Evolutionary conservation across 805 yeast genomes (phyloP), one percentile per base, ranked within the genome.

Genomic region (Spathaspora sp.): DNA sequence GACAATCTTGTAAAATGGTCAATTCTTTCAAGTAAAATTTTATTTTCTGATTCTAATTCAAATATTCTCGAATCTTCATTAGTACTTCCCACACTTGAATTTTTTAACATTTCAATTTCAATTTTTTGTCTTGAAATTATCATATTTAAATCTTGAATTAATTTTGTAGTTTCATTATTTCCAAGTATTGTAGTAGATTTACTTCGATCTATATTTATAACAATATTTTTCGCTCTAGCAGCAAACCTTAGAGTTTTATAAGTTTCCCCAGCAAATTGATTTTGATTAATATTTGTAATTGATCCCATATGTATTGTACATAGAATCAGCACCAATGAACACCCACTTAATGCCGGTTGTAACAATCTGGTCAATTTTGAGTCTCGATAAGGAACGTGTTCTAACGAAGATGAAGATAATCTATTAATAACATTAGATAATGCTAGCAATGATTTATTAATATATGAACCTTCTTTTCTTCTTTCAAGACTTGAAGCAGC

Each of bases 341-440:
- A 81, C 0, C 98, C 98, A 29, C 94, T 86, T 38, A 93, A 74
- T 0, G 97, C 94, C 1, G 97, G 97, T 67, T 94, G 98, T 51
- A 93, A 70, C 31, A 93, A 71, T 52, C 99, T 75, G 0, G 99
- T 93, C 52, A 93, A 79, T 63, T 93, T 93, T 3, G 97, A 89
- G 65, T 93, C 98, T 64, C 99, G 76, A 69, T 89, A 93, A 0
- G 97, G 97, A 35, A 94, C 81, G 64, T 94, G 97, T 12, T 80
- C 82, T 1, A 72, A 56, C 2, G 69, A 58, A 1, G 71, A 63
- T 18, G 62, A 76, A 20, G 89, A 80, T 39, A 93, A 73, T 59
- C 89, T 85, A 23, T 96, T 83, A 52, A 93, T 91, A n/a, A 93
- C 97, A 0, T 96, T 89, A 5, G 97, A 91, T 48, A 93, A 77